A percentile compares a stretch with the other conserved stretches of the same genome.
These are phyloP conservation scores for Pseudocercospora macadamiae DNA, from an alignment of 2,329 filamentous ascomycete genomes.

Conservation along the genomic window DNA sequence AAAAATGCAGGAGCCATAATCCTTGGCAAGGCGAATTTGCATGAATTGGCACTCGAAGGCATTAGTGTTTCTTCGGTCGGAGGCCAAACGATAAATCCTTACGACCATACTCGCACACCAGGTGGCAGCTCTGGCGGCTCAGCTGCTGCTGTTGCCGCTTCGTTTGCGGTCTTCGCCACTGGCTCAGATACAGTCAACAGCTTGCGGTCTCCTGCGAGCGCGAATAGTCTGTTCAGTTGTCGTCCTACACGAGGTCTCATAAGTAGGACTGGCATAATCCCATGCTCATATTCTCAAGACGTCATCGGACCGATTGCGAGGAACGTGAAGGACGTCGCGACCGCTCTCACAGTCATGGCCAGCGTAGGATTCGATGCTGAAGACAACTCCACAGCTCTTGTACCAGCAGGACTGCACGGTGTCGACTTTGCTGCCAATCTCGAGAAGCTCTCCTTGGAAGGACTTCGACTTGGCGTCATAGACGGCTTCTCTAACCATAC, in stretches of 20 bases:
- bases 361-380: constrained; percentile 53
- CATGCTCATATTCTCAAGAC: constrained; percentile 39
- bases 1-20: constrained; percentile 40
- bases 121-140: constrained; percentile 67
- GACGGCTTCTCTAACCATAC: constrained; percentile 63
- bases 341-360: constrained; percentile 44
- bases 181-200: constrained; percentile 58
- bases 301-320: constrained; percentile 37
- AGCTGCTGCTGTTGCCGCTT: constrained; percentile 61
- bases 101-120: constrained; percentile 66
- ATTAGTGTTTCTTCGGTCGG: constrained; percentile 64
- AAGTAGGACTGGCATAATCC: constrained; percentile 35
- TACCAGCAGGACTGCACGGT: constrained; percentile 46
- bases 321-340: constrained; percentile 38
- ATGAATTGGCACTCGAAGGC: constrained; percentile 67
- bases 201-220: constrained; percentile 63
- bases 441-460: constrained; percentile 38
- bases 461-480: constrained; percentile 53
- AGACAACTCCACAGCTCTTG: constrained; percentile 57
- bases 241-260: constrained; percentile 49
- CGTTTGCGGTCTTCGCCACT: constrained; percentile 56
- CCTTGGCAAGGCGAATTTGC: constrained; percentile 47
- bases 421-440: constrained; percentile 54
- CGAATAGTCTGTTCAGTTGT: constrained; percentile 63
- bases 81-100: constrained; percentile 68